Evolutionary conservation across 495 filamentous ascomycete species (phyloP).

Genomic region (Tuber aestivum): DNA sequence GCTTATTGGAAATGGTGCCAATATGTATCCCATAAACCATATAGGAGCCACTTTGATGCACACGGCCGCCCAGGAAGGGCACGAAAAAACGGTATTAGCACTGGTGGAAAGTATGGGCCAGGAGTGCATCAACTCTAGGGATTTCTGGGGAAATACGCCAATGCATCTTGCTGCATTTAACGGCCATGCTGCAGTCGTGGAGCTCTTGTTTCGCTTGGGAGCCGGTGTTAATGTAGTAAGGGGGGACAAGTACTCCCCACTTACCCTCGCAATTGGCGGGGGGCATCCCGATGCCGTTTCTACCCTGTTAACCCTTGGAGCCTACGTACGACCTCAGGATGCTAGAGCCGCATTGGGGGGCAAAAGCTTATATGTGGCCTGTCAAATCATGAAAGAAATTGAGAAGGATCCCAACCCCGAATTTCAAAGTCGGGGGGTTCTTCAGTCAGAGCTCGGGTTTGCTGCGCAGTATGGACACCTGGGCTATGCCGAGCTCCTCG

Average conservation of each 20-base stretch:
- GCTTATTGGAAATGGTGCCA: background rate
- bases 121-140: background rate
- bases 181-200: background rate
- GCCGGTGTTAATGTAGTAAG: background rate
- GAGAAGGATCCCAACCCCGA: too few species aligned
- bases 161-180: background rate
- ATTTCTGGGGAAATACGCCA: background rate
- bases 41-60: background rate
- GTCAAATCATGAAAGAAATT: too few species aligned
- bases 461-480: background rate
- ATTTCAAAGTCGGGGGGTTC: too few species aligned
- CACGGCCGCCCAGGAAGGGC: background rate
- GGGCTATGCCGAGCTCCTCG: background rate
- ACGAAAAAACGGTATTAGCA: background rate
- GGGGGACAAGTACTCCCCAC: background rate
- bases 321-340: background rate
- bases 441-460: background rate
- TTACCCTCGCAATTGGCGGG: background rate
- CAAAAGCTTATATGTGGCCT: too few species aligned
- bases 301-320: background rate
- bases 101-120: background rate
- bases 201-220: background rate
- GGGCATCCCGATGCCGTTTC: background rate
- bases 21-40: background rate
- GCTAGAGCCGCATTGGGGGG: too few species aligned